These are phyloP conservation scores for Globomyces sp. DNA, from an alignment of 371 early-diverging fungal genomes.

Conservation along the genomic window DNA sequence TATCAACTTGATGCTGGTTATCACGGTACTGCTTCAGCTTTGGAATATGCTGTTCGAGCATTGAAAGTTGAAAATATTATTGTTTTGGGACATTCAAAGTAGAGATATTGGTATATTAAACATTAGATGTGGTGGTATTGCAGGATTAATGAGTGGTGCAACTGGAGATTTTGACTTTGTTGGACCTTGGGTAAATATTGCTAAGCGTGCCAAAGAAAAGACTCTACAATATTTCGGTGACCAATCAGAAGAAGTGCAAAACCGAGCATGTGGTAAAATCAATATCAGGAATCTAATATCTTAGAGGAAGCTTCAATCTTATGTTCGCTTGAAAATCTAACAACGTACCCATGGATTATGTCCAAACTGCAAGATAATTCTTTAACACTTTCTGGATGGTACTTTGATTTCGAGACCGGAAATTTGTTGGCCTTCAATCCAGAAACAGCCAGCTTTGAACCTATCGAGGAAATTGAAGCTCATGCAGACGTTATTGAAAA, in stretches of 20 bases:
- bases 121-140: conserved; percentile 36
- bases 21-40: conserved; percentile 38
- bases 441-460: no score
- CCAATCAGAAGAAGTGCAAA: conserved; percentile 19
- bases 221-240: conserved; percentile 29
- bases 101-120: no score
- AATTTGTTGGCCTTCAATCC: conserved; percentile 30
- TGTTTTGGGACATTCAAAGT: conserved; percentile 38
- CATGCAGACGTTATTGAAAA: no score
- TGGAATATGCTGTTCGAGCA: conserved; percentile 42
- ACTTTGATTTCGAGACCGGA: conserved; percentile 42
- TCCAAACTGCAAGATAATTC: conserved; percentile 24
- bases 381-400: conserved; percentile 42
- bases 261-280: conserved; percentile 24
- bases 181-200: conserved; percentile 42
- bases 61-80: conserved; percentile 39
- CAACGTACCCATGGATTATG: conserved; percentile 37
- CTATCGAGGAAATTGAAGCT: no score
- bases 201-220: conserved; percentile 30
- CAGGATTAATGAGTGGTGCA: conserved; percentile 30
- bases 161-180: conserved; percentile 33
- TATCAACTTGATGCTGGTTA: conserved; percentile 23
- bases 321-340: conserved; percentile 36
- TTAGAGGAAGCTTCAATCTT: conserved; percentile 39
- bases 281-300: background rate